These are phyloP conservation scores for Somion occarium DNA, from an alignment of 1,284 basidiomycete genomes.

Conservation along the genomic window DNA sequence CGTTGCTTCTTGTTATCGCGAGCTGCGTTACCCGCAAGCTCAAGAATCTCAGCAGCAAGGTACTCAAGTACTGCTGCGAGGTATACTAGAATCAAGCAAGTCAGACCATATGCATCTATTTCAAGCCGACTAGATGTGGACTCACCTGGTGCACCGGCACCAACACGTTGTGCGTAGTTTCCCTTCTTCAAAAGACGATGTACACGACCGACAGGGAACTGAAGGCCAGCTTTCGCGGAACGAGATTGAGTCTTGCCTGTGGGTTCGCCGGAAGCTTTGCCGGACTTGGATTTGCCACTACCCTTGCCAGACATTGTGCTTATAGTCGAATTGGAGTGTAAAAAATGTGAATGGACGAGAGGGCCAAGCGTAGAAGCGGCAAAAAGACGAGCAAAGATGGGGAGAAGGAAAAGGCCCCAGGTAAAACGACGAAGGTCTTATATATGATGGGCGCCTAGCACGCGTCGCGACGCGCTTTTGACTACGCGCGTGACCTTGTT, in stretches of 20 bases:
- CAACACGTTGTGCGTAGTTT: conserved; percentile 81
- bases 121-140: conserved; percentile 2
- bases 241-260: conserved; percentile 62
- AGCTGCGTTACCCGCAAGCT: conserved; percentile 81
- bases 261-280: conserved; percentile 46
- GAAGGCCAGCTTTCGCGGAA: conserved; percentile 79
- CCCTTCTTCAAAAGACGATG: conserved; percentile 88
- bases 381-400: conserved; percentile 6
- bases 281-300: conserved; percentile 58
- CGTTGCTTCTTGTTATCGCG: conserved; percentile 84
- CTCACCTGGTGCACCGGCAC: conserved; percentile 76
- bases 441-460: conserved; percentile 2
- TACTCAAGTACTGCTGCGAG: conserved; percentile 83
- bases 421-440: background rate
- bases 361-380: conserved; percentile 5
- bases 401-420: conserved; percentile 2
- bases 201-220: conserved; percentile 91
- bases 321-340: conserved; percentile 10
- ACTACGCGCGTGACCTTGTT: conserved; percentile 14
- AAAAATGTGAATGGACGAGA: conserved; percentile 5
- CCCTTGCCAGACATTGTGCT: conserved; percentile 52
- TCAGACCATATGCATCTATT: conserved; percentile 5
- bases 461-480: conserved; percentile 11
- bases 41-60: conserved; percentile 84
- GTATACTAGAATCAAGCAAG: conserved; percentile 53